Conservation (phyloP, 2,329 filamentous ascomycete species). For the Aureobasidium sp. region DNA sequence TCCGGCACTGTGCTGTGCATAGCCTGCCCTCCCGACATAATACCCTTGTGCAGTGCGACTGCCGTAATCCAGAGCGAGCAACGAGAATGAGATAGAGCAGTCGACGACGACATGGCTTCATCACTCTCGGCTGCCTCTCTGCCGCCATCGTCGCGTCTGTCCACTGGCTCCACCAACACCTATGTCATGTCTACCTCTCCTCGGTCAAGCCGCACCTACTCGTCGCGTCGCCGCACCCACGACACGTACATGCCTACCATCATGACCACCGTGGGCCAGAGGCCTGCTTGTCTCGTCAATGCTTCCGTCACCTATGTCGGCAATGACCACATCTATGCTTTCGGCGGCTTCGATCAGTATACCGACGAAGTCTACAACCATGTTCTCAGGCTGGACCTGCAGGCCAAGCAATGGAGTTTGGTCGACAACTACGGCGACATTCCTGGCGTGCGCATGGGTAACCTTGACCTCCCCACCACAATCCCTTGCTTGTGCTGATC, state of each 20-base stretch:
- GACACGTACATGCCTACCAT: constrained; percentile 82
- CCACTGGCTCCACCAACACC: constrained; percentile 54
- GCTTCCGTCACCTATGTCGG: constrained; percentile 98
- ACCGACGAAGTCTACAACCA: constrained; percentile 99
- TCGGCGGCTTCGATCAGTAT: constrained; percentile 97
- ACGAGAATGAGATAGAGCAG: not conserved
- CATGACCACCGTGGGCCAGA: constrained; percentile 51
- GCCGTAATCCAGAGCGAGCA: not conserved
- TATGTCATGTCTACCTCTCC: constrained; percentile 90
- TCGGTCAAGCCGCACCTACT: constrained; percentile 50
- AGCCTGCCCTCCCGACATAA: not conserved
- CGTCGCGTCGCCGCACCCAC: constrained; percentile 42
- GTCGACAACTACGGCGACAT: constrained; percentile 99
- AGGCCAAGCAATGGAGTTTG: constrained; percentile 84
- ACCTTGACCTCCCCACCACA: constrained; percentile 21
- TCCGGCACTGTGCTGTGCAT: constrained; percentile 3
- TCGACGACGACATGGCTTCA: constrained; percentile 19
- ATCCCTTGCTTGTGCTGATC: constrained; percentile 13
- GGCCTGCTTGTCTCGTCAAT: constrained; percentile 92
- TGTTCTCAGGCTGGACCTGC: constrained; percentile 79
- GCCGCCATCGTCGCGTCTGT: constrained; percentile 13
- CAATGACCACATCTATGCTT: constrained; percentile 95
- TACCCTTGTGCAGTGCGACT: not conserved
- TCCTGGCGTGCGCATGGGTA: constrained; percentile 93
- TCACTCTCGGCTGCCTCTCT: constrained; percentile 9